Evolutionary conservation across 306 rosid species (phyloP).

Genomic region (Cajanus cajan): DNA sequence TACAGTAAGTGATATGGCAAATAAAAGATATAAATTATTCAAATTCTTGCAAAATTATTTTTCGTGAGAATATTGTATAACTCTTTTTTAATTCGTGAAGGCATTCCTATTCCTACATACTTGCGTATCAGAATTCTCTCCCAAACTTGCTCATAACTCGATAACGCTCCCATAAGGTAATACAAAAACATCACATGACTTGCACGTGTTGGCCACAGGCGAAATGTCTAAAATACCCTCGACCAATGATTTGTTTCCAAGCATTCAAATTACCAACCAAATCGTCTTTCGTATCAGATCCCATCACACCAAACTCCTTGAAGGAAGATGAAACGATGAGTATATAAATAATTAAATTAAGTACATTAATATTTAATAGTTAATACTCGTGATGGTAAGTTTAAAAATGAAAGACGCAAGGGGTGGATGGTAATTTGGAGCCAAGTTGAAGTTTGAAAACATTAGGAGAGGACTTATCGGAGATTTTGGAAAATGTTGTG

Average conservation of each 20-base stretch:
- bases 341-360: too few species aligned
- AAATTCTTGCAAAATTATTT: too few species aligned
- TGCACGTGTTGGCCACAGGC: neutral
- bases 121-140: conserved; percentile 29
- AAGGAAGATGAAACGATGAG: too few species aligned
- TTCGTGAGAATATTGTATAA: neutral
- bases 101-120: neutral
- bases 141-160: conserved; percentile 15
- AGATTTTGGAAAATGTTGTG: neutral
- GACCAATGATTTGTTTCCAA: conserved; percentile 22
- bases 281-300: neutral
- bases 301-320: neutral
- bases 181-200: neutral
- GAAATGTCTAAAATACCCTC: conserved; percentile 24
- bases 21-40: too few species aligned
- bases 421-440: conserved; percentile 30
- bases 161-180: neutral
- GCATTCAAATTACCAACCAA: conserved; percentile 2
- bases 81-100: conserved; percentile 3
- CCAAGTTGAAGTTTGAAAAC: conserved; percentile 27
- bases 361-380: too few species aligned
- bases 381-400: neutral
- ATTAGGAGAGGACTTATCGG: conserved; percentile 21
- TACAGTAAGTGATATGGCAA: too few species aligned
- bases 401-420: neutral